These are phyloP conservation scores for Rhododendron ovatum DNA, from an alignment of 148 eudicot species.

Conservation along the genomic window DNA sequence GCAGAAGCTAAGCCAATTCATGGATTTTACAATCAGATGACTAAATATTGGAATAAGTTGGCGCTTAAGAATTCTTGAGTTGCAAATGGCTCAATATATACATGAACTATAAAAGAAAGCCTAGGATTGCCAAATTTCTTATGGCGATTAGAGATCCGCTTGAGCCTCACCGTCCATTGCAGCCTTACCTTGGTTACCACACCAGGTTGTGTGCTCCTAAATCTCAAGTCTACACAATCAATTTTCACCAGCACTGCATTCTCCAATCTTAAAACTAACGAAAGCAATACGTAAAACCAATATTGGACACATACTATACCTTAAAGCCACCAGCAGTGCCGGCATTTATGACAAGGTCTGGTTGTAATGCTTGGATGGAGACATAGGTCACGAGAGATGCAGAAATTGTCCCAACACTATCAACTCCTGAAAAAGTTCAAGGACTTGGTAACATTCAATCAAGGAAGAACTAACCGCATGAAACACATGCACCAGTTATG, in stretches of 20 bases:
- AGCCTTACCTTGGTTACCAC: background rate
- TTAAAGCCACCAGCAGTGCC: conserved; percentile 97
- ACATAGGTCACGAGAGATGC: conserved; percentile 92
- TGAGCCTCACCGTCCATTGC: background rate
- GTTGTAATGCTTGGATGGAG: conserved; percentile 76
- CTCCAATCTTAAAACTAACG: background rate
- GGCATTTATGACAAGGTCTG: conserved; percentile 94
- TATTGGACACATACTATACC: conserved; percentile 31
- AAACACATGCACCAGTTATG: background rate
- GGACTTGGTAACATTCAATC: conserved; percentile 4
- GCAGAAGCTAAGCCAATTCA: background rate
- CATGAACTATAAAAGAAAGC: background rate
- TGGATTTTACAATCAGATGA: background rate
- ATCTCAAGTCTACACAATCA: background rate
- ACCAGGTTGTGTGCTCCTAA: background rate
- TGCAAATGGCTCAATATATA: background rate
- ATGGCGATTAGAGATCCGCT: background rate
- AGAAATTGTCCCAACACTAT: conserved; percentile 79
- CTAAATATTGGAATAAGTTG: background rate
- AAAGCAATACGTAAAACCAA: background rate
- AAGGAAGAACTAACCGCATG: background rate
- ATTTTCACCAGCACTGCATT: background rate
- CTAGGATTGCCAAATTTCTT: background rate
- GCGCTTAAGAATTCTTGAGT: background rate
- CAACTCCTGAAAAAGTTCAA: conserved; percentile 59